phyloP scores from a whole-genome alignment of 306 rosid species.

The Trifolium fragiferum region DNA sequence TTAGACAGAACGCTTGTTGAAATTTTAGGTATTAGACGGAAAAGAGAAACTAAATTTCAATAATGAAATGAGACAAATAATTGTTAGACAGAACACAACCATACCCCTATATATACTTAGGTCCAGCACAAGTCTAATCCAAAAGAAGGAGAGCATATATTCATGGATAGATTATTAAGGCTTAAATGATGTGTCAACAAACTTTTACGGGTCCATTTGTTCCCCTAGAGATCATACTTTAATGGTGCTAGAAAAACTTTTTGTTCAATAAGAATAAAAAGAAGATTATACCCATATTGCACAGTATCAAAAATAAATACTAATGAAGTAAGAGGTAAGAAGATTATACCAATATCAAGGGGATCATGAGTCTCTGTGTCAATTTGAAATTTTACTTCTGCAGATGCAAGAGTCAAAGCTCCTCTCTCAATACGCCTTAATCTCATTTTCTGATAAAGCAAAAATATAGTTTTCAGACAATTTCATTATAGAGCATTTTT shows the following conservation, averaged over 20 bases:
- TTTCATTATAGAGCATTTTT: conserved; percentile 23
- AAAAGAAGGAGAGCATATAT: conserved; percentile 7
- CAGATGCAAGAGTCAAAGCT: conserved; percentile 98
- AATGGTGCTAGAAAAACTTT: conserved; percentile 35
- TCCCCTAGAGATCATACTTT: conserved; percentile 22
- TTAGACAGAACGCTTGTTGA: conserved; percentile 4
- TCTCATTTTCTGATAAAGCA: conserved; percentile 79
- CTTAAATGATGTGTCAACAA: conserved; percentile 7
- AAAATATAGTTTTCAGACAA: conserved; percentile 41
- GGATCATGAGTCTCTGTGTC: conserved; percentile 99
- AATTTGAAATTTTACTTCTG: conserved; percentile 97
- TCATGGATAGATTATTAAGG: neutral
- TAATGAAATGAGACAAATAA: conserved; percentile 15
- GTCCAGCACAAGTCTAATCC: neutral
- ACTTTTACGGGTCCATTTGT: neutral
- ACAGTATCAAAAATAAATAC: conserved; percentile 21
- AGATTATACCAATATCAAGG: conserved; percentile 84
- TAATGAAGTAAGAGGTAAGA: conserved; percentile 30
- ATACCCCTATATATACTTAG: neutral
- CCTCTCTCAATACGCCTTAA: conserved; percentile 91
- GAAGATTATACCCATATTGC: conserved; percentile 11
- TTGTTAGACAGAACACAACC: neutral
- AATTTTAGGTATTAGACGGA: conserved; percentile 10
- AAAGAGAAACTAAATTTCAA: conserved; percentile 23
- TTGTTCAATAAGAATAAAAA: conserved; percentile 12